Evolutionary conservation across 805 yeast genomes (phyloP), one percentile per base, ranked within the genome.

Genomic region (Pichia paraexigua): DNA sequence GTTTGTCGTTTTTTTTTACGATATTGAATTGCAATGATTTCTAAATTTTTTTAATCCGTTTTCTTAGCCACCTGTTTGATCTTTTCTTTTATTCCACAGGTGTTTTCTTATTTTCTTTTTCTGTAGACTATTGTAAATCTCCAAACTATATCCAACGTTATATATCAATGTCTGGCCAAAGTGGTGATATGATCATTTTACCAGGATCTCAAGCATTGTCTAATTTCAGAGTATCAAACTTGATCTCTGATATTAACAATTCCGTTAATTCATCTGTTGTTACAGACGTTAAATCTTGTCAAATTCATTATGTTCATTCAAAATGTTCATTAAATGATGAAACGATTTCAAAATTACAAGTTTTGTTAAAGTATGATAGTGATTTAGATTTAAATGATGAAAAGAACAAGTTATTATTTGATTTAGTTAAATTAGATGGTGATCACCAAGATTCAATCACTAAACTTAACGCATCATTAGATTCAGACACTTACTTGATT

Each of bases 161-260:
- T 57, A 39, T 13, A 28, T 32, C 27, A 28, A 51, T 51, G 53
- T 28, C 53, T 37, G 20, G 50, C 15, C 21, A 47, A 50, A 43
- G 56, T 21, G 58, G 57, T 18, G 55, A 58, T 41, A 62, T 78
- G 72, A 65, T 77, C 60, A 70, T 79, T 54, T 74, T 89, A 58
- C 85, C 96, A 45, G 99, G 99, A 53, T 95, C 97, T 46, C 79
- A 78, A 63, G 97, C 97, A 56, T 75, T 90, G 65, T 91, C 98
- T 48, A 78, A 79, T 47, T 92, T 92, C 70, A 80, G 98, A 71
- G 83, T 90, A 58, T 78, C 82, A 55, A 85, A 78, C 59, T 74
- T 91, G 71, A 74, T 80, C 58, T 74, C 80, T 57, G 88, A 83
- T 62, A 80, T 92, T 70, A 85, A 87, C 71, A 78, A 78, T 56